Evolutionary conservation across 139 green algal species (phyloP), one percentile per base, ranked within the genome.

Genomic region (Marvania coccoides): DNA sequence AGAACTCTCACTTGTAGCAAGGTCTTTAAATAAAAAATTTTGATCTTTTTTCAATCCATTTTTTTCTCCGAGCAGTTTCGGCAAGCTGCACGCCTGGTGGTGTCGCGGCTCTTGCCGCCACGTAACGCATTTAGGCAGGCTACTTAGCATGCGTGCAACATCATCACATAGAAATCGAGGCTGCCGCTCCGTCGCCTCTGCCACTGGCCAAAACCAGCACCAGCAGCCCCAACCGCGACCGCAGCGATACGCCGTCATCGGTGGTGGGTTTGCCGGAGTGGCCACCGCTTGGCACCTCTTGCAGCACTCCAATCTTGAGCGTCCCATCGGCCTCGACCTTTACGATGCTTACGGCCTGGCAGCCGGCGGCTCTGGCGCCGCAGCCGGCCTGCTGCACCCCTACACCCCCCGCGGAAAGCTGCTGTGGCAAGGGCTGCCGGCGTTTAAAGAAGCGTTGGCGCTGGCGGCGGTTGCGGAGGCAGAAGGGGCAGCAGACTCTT

Each of bases 371-470:
- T 95, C 87, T 2, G 88, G 89, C 14, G 87, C 87, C 2, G 90
- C 92, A 15, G 92, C 89, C 2, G 92, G 92, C 0, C 77, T 98
- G 38, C 74, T 98, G 62, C 92, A 98, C 61, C 87, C 90, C 8
- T 94, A 87, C 72, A 83, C 76, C 5, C 84, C 86, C 0, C 71
- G 71, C 1, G 90, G 87, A 53, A 91, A 91, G 81, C 31, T 82
- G 30, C 68, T 89, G 47, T 90, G 82, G 82, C 42, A 61, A 12
- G 82, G 75, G 0, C 35, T 66, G 9, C 75, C 81, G 38, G 85
- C 78, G 0, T 69, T 88, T 51, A n/a, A 60, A 10, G 69, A 53
- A 6, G 72, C 85, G 1, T 23, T 74, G 39, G 51, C 73, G 26
- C 83, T 90, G 7, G 24, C 89, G 19, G 54, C 55, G 8, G 77